These are phyloP conservation scores for Trichophyton simii DNA, from an alignment of 2,329 filamentous ascomycete species.

Conservation along the genomic window DNA sequence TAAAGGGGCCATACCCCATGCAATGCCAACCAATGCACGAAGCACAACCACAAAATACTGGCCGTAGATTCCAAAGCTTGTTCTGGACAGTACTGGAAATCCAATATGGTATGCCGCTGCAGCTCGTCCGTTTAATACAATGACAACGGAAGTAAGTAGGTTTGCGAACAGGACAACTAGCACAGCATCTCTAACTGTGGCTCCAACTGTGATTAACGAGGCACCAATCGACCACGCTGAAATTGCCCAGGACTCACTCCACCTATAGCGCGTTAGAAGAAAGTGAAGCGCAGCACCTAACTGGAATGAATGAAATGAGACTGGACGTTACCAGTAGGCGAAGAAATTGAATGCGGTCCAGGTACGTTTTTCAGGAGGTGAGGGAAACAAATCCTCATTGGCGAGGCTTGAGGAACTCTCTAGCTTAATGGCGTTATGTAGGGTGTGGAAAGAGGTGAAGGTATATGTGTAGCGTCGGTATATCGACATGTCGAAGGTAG, in stretches of 20 bases:
- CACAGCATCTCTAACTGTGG: conserved; percentile 15
- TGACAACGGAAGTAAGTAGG: conserved; percentile 15
- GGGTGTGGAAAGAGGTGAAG: conserved; percentile 12
- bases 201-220: conserved; percentile 15
- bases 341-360: conserved; percentile 18
- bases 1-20: conserved; percentile 12
- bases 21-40: conserved; percentile 13
- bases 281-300: background rate
- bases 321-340: conserved; percentile 14
- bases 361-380: conserved; percentile 14
- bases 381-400: conserved; percentile 17
- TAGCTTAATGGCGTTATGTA: conserved; percentile 12
- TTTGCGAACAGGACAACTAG: conserved; percentile 17
- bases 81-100: conserved; percentile 14
- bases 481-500: conserved; percentile 1
- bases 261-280: conserved; percentile 9
- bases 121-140: conserved; percentile 15
- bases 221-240: conserved; percentile 17
- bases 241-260: conserved; percentile 18
- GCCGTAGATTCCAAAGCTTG: conserved; percentile 15
- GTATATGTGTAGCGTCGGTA: conserved; percentile 9
- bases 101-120: conserved; percentile 15
- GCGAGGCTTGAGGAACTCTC: conserved; percentile 15
- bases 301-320: background rate
- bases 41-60: conserved; percentile 15